phyloP scores from a whole-genome alignment of 2,329 filamentous ascomycete species.

The Fusarium torreyae region DNA sequence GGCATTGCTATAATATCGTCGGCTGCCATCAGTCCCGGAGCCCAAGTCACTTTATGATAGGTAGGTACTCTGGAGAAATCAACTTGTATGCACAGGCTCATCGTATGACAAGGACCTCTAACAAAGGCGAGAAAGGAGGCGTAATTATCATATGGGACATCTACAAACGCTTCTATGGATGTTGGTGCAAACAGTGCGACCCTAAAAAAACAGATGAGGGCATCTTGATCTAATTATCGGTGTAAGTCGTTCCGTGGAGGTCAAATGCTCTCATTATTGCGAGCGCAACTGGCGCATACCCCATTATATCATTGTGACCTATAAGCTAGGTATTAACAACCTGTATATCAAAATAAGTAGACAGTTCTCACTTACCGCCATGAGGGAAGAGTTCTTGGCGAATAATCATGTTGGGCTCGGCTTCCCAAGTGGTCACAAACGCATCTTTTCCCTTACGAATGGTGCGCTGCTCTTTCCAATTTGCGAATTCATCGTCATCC shows the following conservation, averaged over 20 bases:
- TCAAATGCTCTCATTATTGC: slow-evolving; percentile 78
- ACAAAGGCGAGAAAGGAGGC: too few species aligned
- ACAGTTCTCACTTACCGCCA: slow-evolving; percentile 63
- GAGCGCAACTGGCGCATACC: slow-evolving; percentile 73
- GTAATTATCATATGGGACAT: not conserved
- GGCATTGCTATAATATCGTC: too few species aligned
- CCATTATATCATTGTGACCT: slow-evolving; percentile 81
- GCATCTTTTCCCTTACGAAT: slow-evolving; percentile 60
- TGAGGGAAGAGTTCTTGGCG: slow-evolving; percentile 69
- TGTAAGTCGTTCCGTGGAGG: slow-evolving; percentile 53
- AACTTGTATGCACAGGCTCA: too few species aligned
- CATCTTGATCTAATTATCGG: slow-evolving; percentile 16
- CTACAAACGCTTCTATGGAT: not conserved
- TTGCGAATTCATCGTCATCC: slow-evolving; percentile 57
- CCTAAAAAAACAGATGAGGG: not conserved
- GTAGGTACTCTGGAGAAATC: too few species aligned
- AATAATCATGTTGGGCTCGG: slow-evolving; percentile 63
- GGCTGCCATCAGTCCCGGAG: too few species aligned
- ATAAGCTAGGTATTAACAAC: slow-evolving; percentile 2
- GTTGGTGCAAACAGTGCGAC: not conserved
- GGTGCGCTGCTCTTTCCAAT: slow-evolving; percentile 64
- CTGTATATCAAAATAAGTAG: not conserved
- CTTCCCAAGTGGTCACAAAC: slow-evolving; percentile 64
- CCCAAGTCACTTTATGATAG: too few species aligned
- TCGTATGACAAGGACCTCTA: too few species aligned